phyloP scores from a whole-genome alignment of 495 filamentous ascomycete genomes.

The Xylaria grammica region DNA sequence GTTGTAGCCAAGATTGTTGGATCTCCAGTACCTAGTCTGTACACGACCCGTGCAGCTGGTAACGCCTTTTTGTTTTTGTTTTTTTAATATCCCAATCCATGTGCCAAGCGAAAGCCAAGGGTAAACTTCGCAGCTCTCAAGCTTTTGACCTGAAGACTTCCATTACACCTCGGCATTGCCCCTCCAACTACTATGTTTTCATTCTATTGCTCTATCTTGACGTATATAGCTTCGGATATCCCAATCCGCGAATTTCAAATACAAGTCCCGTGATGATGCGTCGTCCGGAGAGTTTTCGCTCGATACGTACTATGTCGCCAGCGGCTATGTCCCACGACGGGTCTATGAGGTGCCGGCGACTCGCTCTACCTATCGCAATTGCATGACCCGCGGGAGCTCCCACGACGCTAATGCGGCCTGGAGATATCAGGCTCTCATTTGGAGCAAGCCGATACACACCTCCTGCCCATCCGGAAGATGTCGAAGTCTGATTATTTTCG shows the following conservation, averaged over 20 bases:
- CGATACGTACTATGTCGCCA: not conserved
- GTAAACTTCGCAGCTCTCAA: conserved; percentile 4
- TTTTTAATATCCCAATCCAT: conserved; percentile 6
- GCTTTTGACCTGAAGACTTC: not conserved
- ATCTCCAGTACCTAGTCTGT: not conserved
- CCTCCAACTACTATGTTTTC: not conserved
- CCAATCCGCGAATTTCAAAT: not conserved
- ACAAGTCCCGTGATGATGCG: not conserved
- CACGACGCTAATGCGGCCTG: conserved; percentile 11
- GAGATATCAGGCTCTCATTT: conserved; percentile 12
- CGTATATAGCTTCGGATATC: not conserved
- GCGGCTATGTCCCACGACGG: conserved; percentile 11
- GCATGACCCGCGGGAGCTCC: conserved; percentile 4
- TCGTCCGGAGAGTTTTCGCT: not conserved
- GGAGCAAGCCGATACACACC: not conserved
- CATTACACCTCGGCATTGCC: not conserved
- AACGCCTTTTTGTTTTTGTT: conserved; percentile 5
- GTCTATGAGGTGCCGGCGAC: conserved; percentile 10
- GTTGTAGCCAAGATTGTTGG: conserved; percentile 11
- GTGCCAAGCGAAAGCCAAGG: conserved; percentile 13
- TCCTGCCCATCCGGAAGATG: conserved; percentile 17
- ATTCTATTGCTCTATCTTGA: not conserved
- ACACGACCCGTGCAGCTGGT: conserved; percentile 18
- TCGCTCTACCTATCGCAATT: conserved; percentile 4
- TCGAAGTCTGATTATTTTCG: conserved; percentile 17